These are phyloP conservation scores for Anacardium occidentale DNA, from an alignment of 345 rosid species.

Conservation along the genomic window DNA sequence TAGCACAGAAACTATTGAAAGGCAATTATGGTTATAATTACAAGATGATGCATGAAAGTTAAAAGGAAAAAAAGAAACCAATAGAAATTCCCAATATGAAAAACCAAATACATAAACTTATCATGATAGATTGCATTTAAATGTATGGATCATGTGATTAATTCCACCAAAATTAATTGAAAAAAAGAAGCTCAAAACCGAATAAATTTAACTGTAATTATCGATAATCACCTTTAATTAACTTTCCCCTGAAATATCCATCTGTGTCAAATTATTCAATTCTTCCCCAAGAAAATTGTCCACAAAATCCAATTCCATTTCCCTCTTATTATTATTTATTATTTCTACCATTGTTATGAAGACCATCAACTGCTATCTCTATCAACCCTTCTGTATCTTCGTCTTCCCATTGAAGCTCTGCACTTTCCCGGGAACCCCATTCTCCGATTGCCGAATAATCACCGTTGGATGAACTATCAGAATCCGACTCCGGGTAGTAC, in stretches of 20 bases:
- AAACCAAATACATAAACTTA: background rate
- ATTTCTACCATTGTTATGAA: background rate
- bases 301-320: constrained; percentile 30
- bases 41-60: no score
- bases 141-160: constrained; percentile 22
- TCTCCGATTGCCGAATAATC: constrained; percentile 29
- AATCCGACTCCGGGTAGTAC: constrained; percentile 63
- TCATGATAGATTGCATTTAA: background rate
- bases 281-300: constrained; percentile 49
- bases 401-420: constrained; percentile 50
- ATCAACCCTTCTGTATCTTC: constrained; percentile 64
- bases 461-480: constrained; percentile 46
- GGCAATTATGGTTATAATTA: no score
- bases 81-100: no score
- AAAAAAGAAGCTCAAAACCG: constrained; percentile 2
- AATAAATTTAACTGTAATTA: background rate
- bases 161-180: background rate
- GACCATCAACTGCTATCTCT: constrained; percentile 56
- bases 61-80: no score
- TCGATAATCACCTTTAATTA: background rate
- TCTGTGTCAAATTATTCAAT: constrained; percentile 69
- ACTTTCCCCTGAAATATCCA: constrained; percentile 45
- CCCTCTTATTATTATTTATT: constrained; percentile 20
- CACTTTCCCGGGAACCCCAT: constrained; percentile 41
- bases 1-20: no score